Conservation (phyloP, 176 grass and related monocot genomes). For the Musa schizocarpa region DNA sequence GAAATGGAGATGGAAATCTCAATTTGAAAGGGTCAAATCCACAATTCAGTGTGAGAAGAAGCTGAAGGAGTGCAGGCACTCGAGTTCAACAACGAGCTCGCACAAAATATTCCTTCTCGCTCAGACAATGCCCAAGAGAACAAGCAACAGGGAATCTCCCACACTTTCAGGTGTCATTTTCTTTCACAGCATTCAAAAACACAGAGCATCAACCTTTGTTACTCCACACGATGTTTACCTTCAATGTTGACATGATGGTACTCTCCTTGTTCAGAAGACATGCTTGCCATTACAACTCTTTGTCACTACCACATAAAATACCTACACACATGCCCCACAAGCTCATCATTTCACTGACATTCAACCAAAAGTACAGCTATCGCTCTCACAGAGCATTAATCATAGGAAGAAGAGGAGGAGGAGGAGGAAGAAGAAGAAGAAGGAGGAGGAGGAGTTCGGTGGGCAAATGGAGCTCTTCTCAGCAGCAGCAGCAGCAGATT, state of each 20-base stretch:
- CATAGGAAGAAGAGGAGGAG: neutral
- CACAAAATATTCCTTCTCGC: conserved; percentile 28
- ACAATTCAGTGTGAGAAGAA: neutral
- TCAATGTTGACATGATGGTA: neutral
- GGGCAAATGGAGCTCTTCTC: conserved; percentile 75
- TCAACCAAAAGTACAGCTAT: neutral
- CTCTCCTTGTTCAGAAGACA: neutral
- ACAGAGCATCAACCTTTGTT: neutral
- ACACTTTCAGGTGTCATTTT: neutral
- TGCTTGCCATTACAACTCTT: too few relatives aligned
- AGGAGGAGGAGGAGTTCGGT: neutral
- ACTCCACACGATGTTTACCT: neutral
- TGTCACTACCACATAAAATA: conserved; percentile 24
- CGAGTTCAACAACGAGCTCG: neutral
- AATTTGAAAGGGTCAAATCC: neutral
- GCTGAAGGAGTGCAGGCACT: neutral
- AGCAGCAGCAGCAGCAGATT: conserved; percentile 32
- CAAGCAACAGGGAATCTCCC: neutral
- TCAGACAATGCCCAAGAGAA: neutral
- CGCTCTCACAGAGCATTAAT: too few relatives aligned
- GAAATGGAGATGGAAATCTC: too few relatives aligned
- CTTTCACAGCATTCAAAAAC: neutral
- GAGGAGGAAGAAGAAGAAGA: neutral
- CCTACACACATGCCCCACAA: conserved; percentile 12
- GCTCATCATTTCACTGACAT: conserved; percentile 1